These are phyloP conservation scores for Cucurbita maxima DNA, from an alignment of 306 rosid genomes.

Conservation along the genomic window DNA sequence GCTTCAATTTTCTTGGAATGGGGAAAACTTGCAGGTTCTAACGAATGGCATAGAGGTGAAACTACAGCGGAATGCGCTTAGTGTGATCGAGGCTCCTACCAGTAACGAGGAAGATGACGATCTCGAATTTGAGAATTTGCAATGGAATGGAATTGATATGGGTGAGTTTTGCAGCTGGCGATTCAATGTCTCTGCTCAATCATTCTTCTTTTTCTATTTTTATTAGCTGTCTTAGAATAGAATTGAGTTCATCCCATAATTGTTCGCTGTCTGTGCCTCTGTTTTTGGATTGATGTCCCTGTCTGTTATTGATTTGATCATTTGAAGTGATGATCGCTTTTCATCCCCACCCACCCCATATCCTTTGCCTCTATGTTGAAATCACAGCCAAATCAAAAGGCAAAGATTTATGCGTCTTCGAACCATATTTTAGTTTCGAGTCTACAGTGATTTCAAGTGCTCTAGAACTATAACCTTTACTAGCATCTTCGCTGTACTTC, in stretches of 20 bases:
- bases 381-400: not conserved
- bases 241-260: not conserved
- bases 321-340: too few species aligned
- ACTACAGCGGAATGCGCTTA: slow-evolving; percentile 93
- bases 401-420: not conserved
- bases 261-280: not conserved
- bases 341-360: too few species aligned
- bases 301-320: too few species aligned
- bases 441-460: not conserved
- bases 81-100: slow-evolving; percentile 93
- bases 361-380: not conserved
- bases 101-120: slow-evolving; percentile 95
- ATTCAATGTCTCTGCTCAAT: not conserved
- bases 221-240: not conserved
- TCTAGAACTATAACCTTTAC: not conserved
- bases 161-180: slow-evolving; percentile 37
- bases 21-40: slow-evolving; percentile 43
- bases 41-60: slow-evolving; percentile 97
- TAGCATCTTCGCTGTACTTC: not conserved
- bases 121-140: slow-evolving; percentile 66
- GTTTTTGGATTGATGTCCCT: not conserved
- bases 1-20: not conserved
- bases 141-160: slow-evolving; percentile 84
- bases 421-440: not conserved
- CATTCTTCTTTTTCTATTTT: not conserved